A percentile compares a stretch with the other conserved stretches of the same genome.
phyloP scores from a whole-genome alignment of 1,139 yeast genomes.

The Suhomyces kunorum region DNA sequence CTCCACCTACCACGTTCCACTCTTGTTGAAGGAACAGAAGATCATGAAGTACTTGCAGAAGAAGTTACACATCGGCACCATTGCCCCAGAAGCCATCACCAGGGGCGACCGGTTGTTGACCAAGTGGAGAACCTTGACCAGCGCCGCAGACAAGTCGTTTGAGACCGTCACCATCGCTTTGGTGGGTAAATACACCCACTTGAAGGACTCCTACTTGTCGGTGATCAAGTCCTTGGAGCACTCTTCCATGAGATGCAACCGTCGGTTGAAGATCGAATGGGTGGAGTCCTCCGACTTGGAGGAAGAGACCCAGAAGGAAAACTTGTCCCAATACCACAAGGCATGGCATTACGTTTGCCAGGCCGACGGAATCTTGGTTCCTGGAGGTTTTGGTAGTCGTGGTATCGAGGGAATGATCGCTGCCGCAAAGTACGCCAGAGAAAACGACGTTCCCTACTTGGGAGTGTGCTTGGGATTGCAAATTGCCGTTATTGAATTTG shows the following conservation, averaged over 20 bases:
- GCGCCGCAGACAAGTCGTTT: constrained; percentile 73
- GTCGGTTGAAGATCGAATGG: constrained; percentile 88
- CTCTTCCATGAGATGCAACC: constrained; percentile 84
- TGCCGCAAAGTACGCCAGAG: constrained; percentile 98
- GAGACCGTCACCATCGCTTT: constrained; percentile 91
- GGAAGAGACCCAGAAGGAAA: constrained; percentile 59
- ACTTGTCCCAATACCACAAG: constrained; percentile 81
- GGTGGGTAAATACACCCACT: constrained; percentile 95
- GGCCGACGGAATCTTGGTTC: constrained; percentile 96
- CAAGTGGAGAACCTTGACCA: constrained; percentile 82
- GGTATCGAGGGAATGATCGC: constrained; percentile 98
- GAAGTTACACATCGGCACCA: constrained; percentile 63
- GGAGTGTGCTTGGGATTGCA: constrained; percentile 99
- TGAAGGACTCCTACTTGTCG: constrained; percentile 92
- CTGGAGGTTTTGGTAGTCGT: constrained; percentile 97
- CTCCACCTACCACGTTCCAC: constrained; percentile 96
- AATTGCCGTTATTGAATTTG: constrained; percentile 93
- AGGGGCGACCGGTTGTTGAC: constrained; percentile 70
- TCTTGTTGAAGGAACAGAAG: constrained; percentile 83
- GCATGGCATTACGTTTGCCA: constrained; percentile 95
- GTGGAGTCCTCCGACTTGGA: constrained; percentile 93
- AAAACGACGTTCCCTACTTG: constrained; percentile 86
- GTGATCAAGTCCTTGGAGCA: constrained; percentile 96
- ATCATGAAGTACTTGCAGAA: constrained; percentile 72
- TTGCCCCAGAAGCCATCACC: constrained; percentile 53